phyloP scores from a whole-genome alignment of 352 stramenopile genomes.

The Aphanomyces astaci region DNA sequence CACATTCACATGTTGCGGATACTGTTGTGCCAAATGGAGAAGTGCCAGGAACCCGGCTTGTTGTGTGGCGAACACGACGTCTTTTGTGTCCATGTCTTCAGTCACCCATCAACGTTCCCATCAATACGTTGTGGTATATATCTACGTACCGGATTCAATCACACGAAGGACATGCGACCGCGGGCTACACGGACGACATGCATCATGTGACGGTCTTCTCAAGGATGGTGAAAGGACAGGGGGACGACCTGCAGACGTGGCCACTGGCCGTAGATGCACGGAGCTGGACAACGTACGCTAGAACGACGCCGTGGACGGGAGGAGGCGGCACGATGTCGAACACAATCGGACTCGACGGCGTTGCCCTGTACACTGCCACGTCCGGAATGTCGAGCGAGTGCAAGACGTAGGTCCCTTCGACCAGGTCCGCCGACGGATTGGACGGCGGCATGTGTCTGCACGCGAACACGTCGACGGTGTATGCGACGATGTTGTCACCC shows the following conservation, averaged over 20 bases:
- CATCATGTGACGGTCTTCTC: too few relatives aligned
- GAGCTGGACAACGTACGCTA: background rate
- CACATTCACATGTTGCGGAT: background rate
- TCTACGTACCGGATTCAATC: background rate
- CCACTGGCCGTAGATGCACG: background rate
- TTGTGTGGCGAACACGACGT: conserved; percentile 14
- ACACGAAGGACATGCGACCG: background rate
- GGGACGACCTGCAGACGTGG: background rate
- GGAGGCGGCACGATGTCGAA: background rate
- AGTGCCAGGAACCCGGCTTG: background rate
- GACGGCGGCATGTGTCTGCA: background rate
- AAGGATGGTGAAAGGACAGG: too few relatives aligned
- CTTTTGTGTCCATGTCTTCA: conserved; percentile 6
- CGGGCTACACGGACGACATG: background rate
- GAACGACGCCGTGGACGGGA: background rate
- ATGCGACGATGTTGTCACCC: background rate
- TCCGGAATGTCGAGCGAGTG: background rate
- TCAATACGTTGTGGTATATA: too few relatives aligned
- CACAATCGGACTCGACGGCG: background rate
- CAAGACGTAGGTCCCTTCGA: background rate
- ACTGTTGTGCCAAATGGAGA: background rate
- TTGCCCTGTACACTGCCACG: background rate
- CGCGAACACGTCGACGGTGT: background rate
- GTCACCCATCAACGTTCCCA: background rate
- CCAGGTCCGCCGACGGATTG: background rate